Evolutionary conservation across 164 flowering plant genomes (phyloP), one percentile per base, ranked within the genome.

Genomic region (Annona cherimola): DNA sequence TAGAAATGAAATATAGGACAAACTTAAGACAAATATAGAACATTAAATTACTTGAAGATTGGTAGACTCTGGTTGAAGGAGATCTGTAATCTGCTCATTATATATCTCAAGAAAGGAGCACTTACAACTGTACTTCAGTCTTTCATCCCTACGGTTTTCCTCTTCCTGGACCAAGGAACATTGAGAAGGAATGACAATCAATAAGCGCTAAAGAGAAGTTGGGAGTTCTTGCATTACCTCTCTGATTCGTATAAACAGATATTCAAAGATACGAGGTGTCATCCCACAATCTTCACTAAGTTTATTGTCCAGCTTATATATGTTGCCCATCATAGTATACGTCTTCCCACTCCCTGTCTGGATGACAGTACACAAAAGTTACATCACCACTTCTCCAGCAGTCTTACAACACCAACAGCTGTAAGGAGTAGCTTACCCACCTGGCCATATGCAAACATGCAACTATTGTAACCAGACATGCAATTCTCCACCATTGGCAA

Each of bases 331-430:
- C 98, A 93, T 93, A 4, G 98, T 93, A 71, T 91, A 89, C 19
- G 98, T 93, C 75, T 93, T 93, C 68, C 98, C 98, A 83, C 98
- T 91, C 43, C 98, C 98, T 4, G 98, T 93, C 98, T 93, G 85
- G 78, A 86, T 9, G n/a, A 79, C 61, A 82, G 61, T 42, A 69
- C 60, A 4, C 26, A 35, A 69, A 62, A 46, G 45, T 59, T 35
- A n/a, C 45, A 73, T n/a, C 6, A 73, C 42, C 68, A 45, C 20
- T 5, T 45, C 42, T 60, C 59, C 4, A 65, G 45, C 45, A 70
- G 50, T 16, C n/a, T 63, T 41, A 42, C 46, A 18, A 66, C 50
- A 71, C 45, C 60, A 5, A 54, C 75, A 43, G 66, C 18, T 50
- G 7, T 41, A 57, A 20, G 45, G 61, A 18, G 41, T n/a, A n/a